Evolutionary conservation across 805 yeast genomes (phyloP), one percentile per base, ranked within the genome.

Genomic region (Jamesozyma spencerorum): DNA sequence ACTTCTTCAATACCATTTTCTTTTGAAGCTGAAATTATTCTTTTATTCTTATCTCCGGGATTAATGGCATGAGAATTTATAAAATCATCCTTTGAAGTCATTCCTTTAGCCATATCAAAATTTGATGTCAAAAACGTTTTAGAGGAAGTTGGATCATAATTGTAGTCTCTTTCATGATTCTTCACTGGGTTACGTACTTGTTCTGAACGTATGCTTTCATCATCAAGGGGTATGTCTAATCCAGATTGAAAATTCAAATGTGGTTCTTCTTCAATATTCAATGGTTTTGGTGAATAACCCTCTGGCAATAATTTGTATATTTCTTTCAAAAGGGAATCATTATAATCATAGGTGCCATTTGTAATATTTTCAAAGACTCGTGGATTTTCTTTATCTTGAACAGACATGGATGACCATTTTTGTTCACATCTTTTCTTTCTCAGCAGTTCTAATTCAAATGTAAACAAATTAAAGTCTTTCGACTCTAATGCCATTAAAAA

Each of bases 381-480:
- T 8, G 55, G 54, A 39, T 55, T 47, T 35, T 41, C 44, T 45
- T 44, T 53, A 19, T 51, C 51, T 22, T 47, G 43, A 2, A 44
- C 40, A 11, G 52, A 37, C 13, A 55, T 31, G 36, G 48, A 47
- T 2, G 50, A 39, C 61, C 59, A 56, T 12, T 47, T 47, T 36
- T 53, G 47, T 27, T 53, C 52, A n/a, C 49, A 50, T 20, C 62
- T 44, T 31, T 44, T 38, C 24, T 47, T 38, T 32, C 57, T 48
- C 11, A 57, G 30, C 15, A 50, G 50, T 29, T 53, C 55, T 17
- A 57, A 43, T 29, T 51, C 53, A 33, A 48, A 41, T 11, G 45
- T 49, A 17, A 53, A 53, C 8, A 37, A 34, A 10, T 44, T 45
- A 11, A 46, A 38, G 35, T 54, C 46, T 13, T 40, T 43, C 2